Conservation (phyloP, 78 protist species). For the Blattamonas nauphoetae region DNA sequence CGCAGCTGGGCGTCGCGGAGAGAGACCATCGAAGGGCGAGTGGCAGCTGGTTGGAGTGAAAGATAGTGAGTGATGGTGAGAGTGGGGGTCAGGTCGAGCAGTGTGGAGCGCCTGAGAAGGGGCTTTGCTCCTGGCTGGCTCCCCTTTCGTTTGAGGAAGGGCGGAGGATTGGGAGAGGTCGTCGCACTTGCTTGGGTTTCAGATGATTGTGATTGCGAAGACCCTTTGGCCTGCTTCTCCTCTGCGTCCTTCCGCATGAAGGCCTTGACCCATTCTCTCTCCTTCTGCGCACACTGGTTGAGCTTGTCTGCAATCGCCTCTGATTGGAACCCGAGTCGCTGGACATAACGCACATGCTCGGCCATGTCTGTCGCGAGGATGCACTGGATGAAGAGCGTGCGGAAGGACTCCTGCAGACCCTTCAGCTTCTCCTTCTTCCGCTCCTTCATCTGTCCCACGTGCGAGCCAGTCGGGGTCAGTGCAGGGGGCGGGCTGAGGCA, state of each 20-base stretch:
- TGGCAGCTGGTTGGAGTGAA: neutral
- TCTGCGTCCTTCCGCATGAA: neutral
- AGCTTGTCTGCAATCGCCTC: neutral
- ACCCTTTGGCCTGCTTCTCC: neutral
- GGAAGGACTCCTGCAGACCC: neutral
- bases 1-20: neutral
- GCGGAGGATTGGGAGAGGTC: neutral
- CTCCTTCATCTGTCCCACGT: too few species aligned
- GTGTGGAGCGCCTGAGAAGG: neutral
- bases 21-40: neutral
- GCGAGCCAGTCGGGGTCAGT: neutral
- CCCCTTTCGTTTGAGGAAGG: neutral
- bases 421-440: neutral
- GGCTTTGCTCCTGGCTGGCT: neutral
- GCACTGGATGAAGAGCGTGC: neutral
- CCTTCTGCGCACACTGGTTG: neutral
- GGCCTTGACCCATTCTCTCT: neutral
- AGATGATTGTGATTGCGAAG: neutral
- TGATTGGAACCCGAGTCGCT: neutral
- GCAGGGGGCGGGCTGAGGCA: neutral
- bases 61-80: neutral
- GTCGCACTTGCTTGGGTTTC: neutral
- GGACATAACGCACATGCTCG: neutral
- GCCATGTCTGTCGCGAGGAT: conserved; percentile 2
- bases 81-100: neutral